phyloP scores from a whole-genome alignment of 495 filamentous ascomycete species.

The Cercophora newfieldiana region DNA sequence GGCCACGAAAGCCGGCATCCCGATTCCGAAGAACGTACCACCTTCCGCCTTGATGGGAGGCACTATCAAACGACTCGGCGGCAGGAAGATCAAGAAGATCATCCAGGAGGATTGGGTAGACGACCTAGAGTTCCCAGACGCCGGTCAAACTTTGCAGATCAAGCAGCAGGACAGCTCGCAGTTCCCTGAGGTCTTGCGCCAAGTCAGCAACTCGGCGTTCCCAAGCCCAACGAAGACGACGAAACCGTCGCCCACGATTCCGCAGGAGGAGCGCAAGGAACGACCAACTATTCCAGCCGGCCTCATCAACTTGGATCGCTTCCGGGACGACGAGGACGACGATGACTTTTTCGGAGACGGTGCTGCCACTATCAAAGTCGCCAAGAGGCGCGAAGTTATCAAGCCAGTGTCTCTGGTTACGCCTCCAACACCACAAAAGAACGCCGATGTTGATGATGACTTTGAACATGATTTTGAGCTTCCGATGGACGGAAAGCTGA shows the following conservation, averaged over 20 bases:
- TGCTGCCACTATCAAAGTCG: conserved; percentile 64
- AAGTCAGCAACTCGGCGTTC: conserved; percentile 54
- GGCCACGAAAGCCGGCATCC: conserved; percentile 85
- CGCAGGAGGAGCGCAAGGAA: conserved; percentile 29
- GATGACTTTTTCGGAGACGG: conserved; percentile 63
- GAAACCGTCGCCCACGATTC: conserved; percentile 20
- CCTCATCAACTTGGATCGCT: conserved; percentile 56
- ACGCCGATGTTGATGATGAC: conserved; percentile 54
- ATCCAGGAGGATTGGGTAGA: conserved; percentile 87
- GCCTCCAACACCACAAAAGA: conserved; percentile 53
- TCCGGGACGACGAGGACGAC: conserved; percentile 60
- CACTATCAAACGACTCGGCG: conserved; percentile 88
- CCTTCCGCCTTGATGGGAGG: conserved; percentile 91
- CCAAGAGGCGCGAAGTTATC: conserved; percentile 56
- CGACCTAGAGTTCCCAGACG: conserved; percentile 77
- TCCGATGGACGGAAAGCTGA: conserved; percentile 59
- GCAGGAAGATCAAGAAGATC: conserved; percentile 74
- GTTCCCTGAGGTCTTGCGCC: conserved; percentile 69
- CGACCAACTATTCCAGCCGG: conserved; percentile 32
- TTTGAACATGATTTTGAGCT: conserved; percentile 80
- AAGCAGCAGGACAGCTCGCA: conserved; percentile 57
- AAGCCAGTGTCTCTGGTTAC: conserved; percentile 57
- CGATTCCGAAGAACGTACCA: conserved; percentile 86
- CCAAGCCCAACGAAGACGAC: conserved; percentile 44
- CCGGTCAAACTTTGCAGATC: conserved; percentile 60